Evolutionary conservation across 2,329 filamentous ascomycete species (phyloP).

Genomic region (Colletotrichum magnum): DNA sequence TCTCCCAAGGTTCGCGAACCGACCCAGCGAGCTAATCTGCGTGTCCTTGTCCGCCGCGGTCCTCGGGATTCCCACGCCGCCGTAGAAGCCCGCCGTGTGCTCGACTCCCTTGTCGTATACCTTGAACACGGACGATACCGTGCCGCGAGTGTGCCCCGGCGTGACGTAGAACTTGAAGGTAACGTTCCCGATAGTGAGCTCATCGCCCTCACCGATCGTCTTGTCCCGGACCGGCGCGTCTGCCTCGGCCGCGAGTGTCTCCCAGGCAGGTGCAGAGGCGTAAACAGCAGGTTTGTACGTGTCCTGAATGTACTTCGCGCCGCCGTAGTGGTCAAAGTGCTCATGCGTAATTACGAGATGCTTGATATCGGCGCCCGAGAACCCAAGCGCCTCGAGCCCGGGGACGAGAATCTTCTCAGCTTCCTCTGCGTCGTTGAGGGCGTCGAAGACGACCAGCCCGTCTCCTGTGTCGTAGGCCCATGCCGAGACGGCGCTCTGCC

Average conservation of each 20-base stretch:
- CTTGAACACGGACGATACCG: constrained; percentile 43
- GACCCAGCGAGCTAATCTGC: constrained; percentile 39
- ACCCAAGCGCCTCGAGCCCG: constrained; percentile 41
- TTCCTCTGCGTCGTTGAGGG: constrained; percentile 16
- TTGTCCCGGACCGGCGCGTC: constrained; percentile 7
- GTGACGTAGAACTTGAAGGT: constrained; percentile 42
- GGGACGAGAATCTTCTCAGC: constrained; percentile 32
- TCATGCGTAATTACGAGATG: constrained; percentile 48
- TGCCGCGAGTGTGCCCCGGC: constrained; percentile 45
- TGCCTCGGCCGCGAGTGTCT: background rate
- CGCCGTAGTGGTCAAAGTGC: constrained; percentile 48
- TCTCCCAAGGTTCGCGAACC: constrained; percentile 14
- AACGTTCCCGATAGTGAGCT: constrained; percentile 44
- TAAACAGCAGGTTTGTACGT: constrained; percentile 42
- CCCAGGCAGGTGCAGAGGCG: constrained; percentile 40
- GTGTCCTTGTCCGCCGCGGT: constrained; percentile 40
- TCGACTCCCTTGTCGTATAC: constrained; percentile 41
- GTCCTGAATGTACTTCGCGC: constrained; percentile 45
- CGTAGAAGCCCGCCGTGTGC: constrained; percentile 45
- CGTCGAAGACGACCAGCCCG: constrained; percentile 40
- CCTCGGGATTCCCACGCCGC: constrained; percentile 43
- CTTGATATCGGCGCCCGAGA: constrained; percentile 46
- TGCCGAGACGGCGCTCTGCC: constrained; percentile 43
- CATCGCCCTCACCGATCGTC: constrained; percentile 15
- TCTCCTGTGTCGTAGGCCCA: constrained; percentile 48